These are phyloP conservation scores for Russula griseocarnosa DNA, from an alignment of 768 basidiomycete genomes.

Conservation along the genomic window DNA sequence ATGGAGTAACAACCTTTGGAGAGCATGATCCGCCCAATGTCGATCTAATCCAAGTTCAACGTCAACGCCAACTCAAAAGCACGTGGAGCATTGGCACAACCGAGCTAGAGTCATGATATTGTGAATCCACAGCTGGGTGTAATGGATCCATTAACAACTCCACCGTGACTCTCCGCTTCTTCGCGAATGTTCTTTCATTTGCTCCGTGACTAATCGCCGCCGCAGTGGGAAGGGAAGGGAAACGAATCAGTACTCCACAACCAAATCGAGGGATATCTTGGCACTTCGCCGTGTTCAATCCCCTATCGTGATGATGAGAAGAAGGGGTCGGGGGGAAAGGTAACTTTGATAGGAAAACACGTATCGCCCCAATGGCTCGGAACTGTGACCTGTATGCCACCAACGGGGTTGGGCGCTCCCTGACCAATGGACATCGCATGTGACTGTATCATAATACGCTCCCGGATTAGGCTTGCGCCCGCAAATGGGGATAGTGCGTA, in stretches of 20 bases:
- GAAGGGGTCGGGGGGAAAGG: too few relatives aligned
- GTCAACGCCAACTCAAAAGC: too few relatives aligned
- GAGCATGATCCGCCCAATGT: too few relatives aligned
- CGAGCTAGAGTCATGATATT: not conserved
- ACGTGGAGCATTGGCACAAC: not conserved
- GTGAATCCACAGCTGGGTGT: not conserved
- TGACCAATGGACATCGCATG: not conserved
- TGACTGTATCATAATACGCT: not conserved
- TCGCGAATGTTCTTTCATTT: conserved; percentile 1
- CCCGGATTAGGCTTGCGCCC: not conserved
- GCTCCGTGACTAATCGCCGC: not conserved
- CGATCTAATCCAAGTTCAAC: too few relatives aligned
- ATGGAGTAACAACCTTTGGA: too few relatives aligned
- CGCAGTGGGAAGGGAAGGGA: too few relatives aligned
- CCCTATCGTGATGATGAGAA: not conserved
- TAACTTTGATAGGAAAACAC: conserved; percentile 3
- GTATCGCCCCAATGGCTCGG: not conserved
- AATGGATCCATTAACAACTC: not conserved
- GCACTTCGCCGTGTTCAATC: not conserved
- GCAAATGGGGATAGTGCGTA: conserved; percentile 15
- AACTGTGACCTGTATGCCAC: not conserved
- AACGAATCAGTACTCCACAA: not conserved
- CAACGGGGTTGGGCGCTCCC: not conserved
- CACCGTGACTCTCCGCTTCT: not conserved
- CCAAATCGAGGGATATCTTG: not conserved